phyloP scores from a whole-genome alignment of 495 filamentous ascomycete species.

The Neurospora sp. region DNA sequence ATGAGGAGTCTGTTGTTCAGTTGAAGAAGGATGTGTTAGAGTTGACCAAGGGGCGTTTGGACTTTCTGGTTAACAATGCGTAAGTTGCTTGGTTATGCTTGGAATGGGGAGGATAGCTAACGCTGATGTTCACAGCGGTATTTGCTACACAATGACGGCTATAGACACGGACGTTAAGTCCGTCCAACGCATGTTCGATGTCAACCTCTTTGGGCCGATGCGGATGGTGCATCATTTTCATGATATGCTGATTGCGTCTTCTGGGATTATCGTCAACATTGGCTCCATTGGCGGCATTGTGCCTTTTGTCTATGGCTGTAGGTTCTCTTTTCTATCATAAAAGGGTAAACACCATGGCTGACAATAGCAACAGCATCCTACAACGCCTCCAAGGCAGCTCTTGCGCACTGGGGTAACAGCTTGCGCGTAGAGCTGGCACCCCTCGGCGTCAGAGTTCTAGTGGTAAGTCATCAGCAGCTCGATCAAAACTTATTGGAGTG shows the following conservation, averaged over 20 bases:
- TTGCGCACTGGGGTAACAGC: neutral
- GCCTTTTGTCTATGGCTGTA: neutral
- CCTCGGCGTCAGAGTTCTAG: neutral
- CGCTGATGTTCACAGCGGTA: neutral
- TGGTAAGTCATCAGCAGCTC: neutral
- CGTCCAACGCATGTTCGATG: neutral
- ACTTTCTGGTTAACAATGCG: neutral
- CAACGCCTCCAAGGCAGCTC: neutral
- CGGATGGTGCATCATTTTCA: neutral
- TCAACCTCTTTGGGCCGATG: neutral
- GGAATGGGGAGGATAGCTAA: no score
- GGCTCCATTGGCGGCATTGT: neutral
- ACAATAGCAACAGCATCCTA: neutral
- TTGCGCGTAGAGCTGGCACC: neutral
- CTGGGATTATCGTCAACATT: neutral
- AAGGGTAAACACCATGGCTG: no score
- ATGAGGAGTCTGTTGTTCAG: neutral
- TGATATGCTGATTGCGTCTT: neutral
- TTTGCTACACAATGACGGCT: neutral
- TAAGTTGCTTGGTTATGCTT: neutral
- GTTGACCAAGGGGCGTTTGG: neutral
- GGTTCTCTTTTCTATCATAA: neutral
- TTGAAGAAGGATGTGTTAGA: neutral
- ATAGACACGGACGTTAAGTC: neutral
- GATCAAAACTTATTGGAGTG: fast-evolving